phyloP scores from a whole-genome alignment of 176 grass and related monocot species.

The Avena atlantica region DNA sequence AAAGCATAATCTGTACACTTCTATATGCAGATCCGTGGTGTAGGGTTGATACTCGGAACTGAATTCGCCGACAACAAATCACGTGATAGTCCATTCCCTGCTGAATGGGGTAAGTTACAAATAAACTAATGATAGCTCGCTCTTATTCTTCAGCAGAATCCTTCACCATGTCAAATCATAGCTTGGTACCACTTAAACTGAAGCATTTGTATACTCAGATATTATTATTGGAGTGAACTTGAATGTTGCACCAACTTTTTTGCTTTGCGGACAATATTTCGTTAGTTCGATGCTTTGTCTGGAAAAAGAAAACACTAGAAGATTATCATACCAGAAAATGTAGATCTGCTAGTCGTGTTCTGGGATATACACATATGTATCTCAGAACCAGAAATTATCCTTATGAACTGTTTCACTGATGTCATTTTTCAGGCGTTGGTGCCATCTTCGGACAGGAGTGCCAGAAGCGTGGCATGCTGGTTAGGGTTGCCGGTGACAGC shows the following conservation, averaged over 20 bases:
- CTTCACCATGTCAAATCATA: constrained; percentile 5
- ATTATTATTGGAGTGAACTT: not conserved
- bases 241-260: not conserved
- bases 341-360: not conserved
- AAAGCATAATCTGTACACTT: not conserved
- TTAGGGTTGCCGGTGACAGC: constrained; percentile 80
- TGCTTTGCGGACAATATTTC: not conserved
- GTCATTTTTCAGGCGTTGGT: constrained; percentile 72
- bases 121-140: not conserved
- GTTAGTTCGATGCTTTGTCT: too few species aligned
- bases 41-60: constrained; percentile 80
- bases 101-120: constrained; percentile 77
- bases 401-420: constrained; percentile 7
- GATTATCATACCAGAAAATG: constrained; percentile 16
- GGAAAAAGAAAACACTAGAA: too few species aligned
- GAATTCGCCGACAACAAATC: constrained; percentile 95
- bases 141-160: not conserved
- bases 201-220: not conserved
- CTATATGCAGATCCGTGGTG: constrained; percentile 74
- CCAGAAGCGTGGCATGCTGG: constrained; percentile 84
- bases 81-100: constrained; percentile 83
- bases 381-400: not conserved
- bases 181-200: constrained; percentile 23
- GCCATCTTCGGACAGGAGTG: constrained; percentile 87
- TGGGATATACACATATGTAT: not conserved